Base-by-base conservation (phyloP, 768 basidiomycete genomes). In the Termitomyces sp. region DNA sequence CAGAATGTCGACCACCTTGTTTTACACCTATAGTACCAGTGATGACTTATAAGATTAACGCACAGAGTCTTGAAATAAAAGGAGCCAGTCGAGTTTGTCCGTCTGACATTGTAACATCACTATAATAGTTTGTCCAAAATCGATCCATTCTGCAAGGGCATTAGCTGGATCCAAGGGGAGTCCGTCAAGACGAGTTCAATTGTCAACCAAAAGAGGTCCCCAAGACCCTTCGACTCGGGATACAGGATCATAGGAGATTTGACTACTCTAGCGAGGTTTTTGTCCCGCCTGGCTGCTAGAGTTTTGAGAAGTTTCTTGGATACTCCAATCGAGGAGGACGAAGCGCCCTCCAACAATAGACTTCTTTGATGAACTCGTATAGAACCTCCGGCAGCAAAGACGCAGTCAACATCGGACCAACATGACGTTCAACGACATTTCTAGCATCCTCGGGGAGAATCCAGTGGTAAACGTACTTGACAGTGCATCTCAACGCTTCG, bases 391-490 rank as follows among this genome's bases (percentile, higher is more conserved):
- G 9, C 7, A 55, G 52, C 16, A 51, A 45, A 4, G 58, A 59
- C 7, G 42, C 34, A 9, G 27, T 17, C n/a, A 59, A 28, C 53
- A 59, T 54, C 3, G 40, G 14, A n/a, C n/a, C 42, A 17, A 55
- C 43, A 16, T 28, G 25, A 39, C 27, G 5, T 12, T 28, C 35
- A 5, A 45, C 19, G 6, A 19, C 9, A 19, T 50, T 59, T 37
- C 14, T 5, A 37, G 12, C 17, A 9, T 37, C 35, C 12, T 39
- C 50, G 5, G 19, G 34, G n/a, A 23, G 23, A 17, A 56, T 41
- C 59, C 59, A 59, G n/a, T 30, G 53, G 47, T 8, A 27, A 1
- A 60, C 47, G 19, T 19, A 21, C 28, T 50, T 60, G 28, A 56
- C 16, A 25, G 59, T 60, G 43, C 46, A 51, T 28, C 3, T 35